Base-by-base conservation (phyloP, 371 early-diverging fungal genomes). In the Rhizopus delemar region DNA sequence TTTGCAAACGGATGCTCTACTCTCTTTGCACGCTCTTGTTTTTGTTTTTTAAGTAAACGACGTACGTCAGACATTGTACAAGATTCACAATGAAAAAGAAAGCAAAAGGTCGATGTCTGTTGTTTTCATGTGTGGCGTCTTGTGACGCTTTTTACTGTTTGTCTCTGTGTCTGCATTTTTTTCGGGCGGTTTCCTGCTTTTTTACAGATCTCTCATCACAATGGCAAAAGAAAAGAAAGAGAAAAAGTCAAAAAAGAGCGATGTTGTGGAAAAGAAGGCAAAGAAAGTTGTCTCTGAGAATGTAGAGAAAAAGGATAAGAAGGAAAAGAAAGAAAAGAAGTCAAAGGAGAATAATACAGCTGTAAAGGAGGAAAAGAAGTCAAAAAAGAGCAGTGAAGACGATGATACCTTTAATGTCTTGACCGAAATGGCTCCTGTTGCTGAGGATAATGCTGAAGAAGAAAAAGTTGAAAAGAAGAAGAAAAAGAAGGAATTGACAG, bases 1-100 rank as follows among this genome's bases (percentile, higher is more conserved):
- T 73, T 77, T 5, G 81, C 81, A 57, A 77, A 71, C 8, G 76
- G 76, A 51, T 80, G 81, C 28, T 62, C 60, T 13, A 80, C 46
- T 48, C 63, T 65, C 16, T 65, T 60, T 9, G 59, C 41, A 54
- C 81, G 56, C 59, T 75, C 73, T 43, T 58, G 29, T 31, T 70
- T 68, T 52, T 77, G 70, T 50, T 77, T 72, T 49, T 77, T 77
- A 13, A 80, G 65, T 51, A 80, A 51, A 12, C 65, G 64, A 22
- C 81, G 72, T 36, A 75, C 67, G 41, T 80, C 76, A 6, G 63
- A 59, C 49, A 52, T 41, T n/a, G 31, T 48, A 8, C 28, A 45
- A 15, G 11, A 22, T n/a, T 45, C 43, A 43, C 8, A 36, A 36
- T 8, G 11, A 36, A 36, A 36, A 36, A 36, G 11, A 36, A 36